phyloP scores from a whole-genome alignment of 2,329 filamentous ascomycete genomes.

The Emergomyces pasteurianus region DNA sequence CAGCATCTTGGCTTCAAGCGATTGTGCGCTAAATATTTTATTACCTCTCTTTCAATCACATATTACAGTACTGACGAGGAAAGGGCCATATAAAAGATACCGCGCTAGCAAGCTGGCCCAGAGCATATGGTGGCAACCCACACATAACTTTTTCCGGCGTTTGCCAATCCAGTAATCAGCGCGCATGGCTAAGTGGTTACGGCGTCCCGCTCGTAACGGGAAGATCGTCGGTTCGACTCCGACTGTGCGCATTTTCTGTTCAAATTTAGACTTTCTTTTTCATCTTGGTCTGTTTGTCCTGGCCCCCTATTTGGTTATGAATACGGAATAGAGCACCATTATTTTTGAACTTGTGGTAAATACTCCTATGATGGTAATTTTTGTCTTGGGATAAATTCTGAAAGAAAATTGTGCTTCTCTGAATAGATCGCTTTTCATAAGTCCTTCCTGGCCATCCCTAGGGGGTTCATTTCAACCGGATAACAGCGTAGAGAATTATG shows the following conservation, averaged over 20 bases:
- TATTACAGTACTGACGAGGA: background rate
- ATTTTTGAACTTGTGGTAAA: no score
- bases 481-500: background rate
- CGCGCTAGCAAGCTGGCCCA: background rate
- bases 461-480: no score
- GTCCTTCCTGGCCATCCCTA: no score
- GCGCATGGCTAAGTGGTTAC: constrained; percentile 1
- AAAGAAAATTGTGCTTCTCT: no score
- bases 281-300: no score
- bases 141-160: background rate
- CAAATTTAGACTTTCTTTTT: background rate
- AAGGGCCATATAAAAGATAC: background rate
- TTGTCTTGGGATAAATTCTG: no score
- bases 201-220: constrained; percentile 1
- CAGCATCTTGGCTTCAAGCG: background rate
- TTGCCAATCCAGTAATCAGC: background rate
- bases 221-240: constrained; percentile 1
- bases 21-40: no score
- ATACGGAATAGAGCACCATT: no score
- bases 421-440: no score
- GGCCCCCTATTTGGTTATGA: no score
- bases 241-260: background rate
- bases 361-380: no score
- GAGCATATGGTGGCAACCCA: background rate
- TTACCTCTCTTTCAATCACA: no score